Percentiles rank a stretch among this genome's conserved stretches.
Conservation (phyloP, 305 asterid species). For the Salvia sclarea region DNA sequence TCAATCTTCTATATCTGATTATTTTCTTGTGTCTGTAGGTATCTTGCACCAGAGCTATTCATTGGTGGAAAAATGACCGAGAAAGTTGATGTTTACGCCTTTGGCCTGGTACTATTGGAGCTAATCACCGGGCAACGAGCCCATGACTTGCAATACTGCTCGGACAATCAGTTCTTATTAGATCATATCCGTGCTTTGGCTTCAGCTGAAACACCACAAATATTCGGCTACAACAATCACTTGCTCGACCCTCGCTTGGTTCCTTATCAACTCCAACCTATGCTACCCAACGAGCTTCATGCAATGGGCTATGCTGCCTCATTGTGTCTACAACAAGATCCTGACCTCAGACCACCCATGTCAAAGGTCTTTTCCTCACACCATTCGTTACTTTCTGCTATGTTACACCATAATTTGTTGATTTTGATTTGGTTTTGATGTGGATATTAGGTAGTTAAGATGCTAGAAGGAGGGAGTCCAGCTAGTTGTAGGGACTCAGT, state of each 20-base stretch:
- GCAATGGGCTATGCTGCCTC: constrained; percentile 76
- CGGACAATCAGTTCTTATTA: constrained; percentile 45
- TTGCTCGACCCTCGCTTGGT: constrained; percentile 57
- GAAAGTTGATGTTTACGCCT: constrained; percentile 80
- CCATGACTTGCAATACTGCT: constrained; percentile 52
- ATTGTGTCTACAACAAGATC: constrained; percentile 74
- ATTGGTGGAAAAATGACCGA: constrained; percentile 57
- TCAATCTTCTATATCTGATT: constrained; percentile 8
- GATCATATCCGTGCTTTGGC: constrained; percentile 50
- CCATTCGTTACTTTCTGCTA: background rate
- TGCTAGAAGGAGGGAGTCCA: constrained; percentile 64
- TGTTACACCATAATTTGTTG: background rate
- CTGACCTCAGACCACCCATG: constrained; percentile 76
- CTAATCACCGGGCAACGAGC: constrained; percentile 67
- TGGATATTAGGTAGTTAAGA: constrained; percentile 59
- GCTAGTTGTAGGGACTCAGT: constrained; percentile 34
- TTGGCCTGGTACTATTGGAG: constrained; percentile 72
- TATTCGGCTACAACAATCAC: constrained; percentile 54
- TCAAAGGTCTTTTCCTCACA: constrained; percentile 58
- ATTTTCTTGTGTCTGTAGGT: constrained; percentile 38
- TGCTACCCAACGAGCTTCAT: constrained; percentile 59
- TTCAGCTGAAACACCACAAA: constrained; percentile 49
- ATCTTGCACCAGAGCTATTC: constrained; percentile 81
- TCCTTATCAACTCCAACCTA: constrained; percentile 40
- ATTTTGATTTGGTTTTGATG: background rate